phyloP scores from a whole-genome alignment of 2,329 filamentous ascomycete genomes.

The Aureobasidium sp. region DNA sequence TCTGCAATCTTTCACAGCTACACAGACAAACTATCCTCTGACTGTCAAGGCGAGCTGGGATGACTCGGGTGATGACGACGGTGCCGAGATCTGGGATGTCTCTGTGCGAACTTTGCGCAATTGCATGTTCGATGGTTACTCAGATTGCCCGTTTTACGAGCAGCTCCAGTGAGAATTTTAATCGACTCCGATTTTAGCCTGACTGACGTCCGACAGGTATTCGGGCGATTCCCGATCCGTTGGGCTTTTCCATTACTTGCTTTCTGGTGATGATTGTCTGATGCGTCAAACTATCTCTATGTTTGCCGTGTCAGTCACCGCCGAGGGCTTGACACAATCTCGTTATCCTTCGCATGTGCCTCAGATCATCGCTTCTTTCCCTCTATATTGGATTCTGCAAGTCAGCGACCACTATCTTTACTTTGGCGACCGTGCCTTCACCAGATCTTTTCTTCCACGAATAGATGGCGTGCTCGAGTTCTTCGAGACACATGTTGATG shows the following conservation, averaged over 20 bases:
- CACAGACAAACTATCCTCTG: neutral
- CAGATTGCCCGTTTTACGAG: conserved; percentile 28
- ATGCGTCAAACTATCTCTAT: neutral
- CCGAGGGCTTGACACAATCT: neutral
- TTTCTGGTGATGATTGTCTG: neutral
- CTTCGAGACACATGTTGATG: conserved; percentile 24
- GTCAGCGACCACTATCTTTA: conserved; percentile 31
- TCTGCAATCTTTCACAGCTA: neutral
- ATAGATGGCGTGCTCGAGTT: conserved; percentile 33
- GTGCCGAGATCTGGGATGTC: conserved; percentile 19
- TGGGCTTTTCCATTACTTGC: neutral
- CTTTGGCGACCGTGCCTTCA: conserved; percentile 30
- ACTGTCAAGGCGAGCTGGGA: neutral
- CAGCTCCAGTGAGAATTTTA: conserved; percentile 12
- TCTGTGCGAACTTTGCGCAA: conserved; percentile 30
- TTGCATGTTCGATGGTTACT: conserved; percentile 30
- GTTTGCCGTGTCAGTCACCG: neutral
- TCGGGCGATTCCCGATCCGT: neutral
- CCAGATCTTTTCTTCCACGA: conserved; percentile 27
- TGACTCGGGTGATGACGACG: neutral
- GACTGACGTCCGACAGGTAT: neutral
- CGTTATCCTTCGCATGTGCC: neutral
- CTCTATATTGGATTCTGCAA: neutral
- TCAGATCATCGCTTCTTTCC: neutral
- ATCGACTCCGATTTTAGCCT: neutral